These are phyloP conservation scores for Teratosphaeria viscida DNA, from an alignment of 2,329 filamentous ascomycete genomes.

Conservation along the genomic window DNA sequence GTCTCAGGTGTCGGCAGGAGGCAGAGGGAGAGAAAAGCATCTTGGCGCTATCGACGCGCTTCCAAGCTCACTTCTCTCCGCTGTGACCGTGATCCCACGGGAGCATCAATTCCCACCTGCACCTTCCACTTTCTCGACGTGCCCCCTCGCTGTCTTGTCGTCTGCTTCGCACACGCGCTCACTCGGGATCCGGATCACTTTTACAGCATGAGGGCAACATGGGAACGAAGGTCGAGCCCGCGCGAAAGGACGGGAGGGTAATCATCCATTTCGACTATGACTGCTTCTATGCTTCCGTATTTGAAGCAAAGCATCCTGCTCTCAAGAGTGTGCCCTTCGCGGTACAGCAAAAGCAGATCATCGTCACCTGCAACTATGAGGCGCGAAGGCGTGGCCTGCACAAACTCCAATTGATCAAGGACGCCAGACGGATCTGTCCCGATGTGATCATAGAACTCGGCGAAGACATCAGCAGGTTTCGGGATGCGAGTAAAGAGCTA, in stretches of 20 bases:
- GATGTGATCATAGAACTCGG: slow-evolving; percentile 78
- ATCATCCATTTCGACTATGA: slow-evolving; percentile 82
- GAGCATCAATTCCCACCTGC: not conserved
- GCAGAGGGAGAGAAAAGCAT: too few relatives aligned
- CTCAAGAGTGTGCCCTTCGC: slow-evolving; percentile 67
- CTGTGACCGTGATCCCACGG: not conserved
- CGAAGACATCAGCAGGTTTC: slow-evolving; percentile 75
- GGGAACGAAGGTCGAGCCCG: slow-evolving; percentile 13
- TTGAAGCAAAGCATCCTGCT: slow-evolving; percentile 68
- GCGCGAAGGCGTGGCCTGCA: slow-evolving; percentile 59
- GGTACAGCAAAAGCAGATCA: slow-evolving; percentile 83
- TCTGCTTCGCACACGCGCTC: not conserved
- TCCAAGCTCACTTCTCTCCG: too few relatives aligned
- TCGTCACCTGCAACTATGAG: slow-evolving; percentile 90
- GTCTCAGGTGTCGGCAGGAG: too few relatives aligned
- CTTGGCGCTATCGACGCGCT: too few relatives aligned
- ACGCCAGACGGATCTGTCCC: slow-evolving; percentile 70
- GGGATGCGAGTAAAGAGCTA: slow-evolving; percentile 72
- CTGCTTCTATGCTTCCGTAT: slow-evolving; percentile 90
- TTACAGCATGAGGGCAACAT: slow-evolving; percentile 12
- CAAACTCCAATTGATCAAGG: slow-evolving; percentile 77
- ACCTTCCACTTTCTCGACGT: not conserved
- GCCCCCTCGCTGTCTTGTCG: not conserved
- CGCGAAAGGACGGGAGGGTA: slow-evolving; percentile 52
- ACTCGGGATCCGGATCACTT: not conserved